Evolutionary conservation across 495 filamentous ascomycete species (phyloP).

Genomic region (Penicillium dipodomyicola): DNA sequence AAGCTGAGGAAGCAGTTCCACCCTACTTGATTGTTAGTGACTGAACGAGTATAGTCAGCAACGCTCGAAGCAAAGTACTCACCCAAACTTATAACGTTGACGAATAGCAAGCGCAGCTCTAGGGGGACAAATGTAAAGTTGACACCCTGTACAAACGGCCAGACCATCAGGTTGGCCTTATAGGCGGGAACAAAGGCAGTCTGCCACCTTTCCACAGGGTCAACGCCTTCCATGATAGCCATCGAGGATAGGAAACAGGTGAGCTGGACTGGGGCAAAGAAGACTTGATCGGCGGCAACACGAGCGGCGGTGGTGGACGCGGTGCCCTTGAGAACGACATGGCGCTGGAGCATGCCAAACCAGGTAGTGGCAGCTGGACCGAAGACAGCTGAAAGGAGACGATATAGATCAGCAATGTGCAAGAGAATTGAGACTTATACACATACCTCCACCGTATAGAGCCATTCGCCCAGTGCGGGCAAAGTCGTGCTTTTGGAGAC

Average conservation of each 20-base stretch:
- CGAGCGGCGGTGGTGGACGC: slow-evolving; percentile 74
- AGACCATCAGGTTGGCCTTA: slow-evolving; percentile 84
- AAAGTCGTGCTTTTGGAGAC: slow-evolving; percentile 75
- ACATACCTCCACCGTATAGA: slow-evolving; percentile 81
- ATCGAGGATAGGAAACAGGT: slow-evolving; percentile 80
- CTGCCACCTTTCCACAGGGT: slow-evolving; percentile 67
- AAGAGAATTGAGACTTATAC: neutral
- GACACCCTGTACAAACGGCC: slow-evolving; percentile 85
- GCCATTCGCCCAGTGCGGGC: slow-evolving; percentile 85
- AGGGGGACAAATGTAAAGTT: slow-evolving; percentile 92
- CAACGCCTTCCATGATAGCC: slow-evolving; percentile 80
- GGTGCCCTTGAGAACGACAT: slow-evolving; percentile 61
- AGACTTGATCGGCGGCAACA: slow-evolving; percentile 77
- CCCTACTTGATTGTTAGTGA: slow-evolving; percentile 50
- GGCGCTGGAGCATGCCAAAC: slow-evolving; percentile 75
- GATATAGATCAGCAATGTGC: slow-evolving; percentile 12
- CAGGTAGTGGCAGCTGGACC: slow-evolving; percentile 87
- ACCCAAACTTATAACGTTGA: slow-evolving; percentile 81
- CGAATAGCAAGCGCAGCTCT: slow-evolving; percentile 80
- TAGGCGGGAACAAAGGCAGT: slow-evolving; percentile 66
- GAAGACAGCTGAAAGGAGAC: slow-evolving; percentile 64
- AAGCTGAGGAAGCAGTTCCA: slow-evolving; percentile 97
- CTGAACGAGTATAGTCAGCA: slow-evolving; percentile 7
- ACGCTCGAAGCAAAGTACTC: slow-evolving; percentile 26
- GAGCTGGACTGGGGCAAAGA: slow-evolving; percentile 83